Base-by-base conservation (phyloP, 352 stramenopile genomes). In the Achlya hypogyna region DNA sequence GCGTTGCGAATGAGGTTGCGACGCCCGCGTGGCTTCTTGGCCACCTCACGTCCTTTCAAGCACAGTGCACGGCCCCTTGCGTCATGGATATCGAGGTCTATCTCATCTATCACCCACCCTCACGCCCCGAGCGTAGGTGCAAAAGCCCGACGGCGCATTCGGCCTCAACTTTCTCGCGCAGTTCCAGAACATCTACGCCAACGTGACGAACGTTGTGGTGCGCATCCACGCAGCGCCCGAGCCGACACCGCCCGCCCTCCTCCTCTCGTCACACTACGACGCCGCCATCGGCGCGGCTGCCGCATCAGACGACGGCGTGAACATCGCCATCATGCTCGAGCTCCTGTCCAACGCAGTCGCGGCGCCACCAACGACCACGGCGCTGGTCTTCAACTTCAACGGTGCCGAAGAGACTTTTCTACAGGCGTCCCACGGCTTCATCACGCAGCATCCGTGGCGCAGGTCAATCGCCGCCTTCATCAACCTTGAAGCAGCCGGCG, bases 141-240 rank as follows among this genome's bases (percentile, higher is more conserved):
- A 91, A 60, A 74, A 72, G 52, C 83, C 83, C 22, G 38, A 34
- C 74, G 75, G 82, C 20, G 82, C 83, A 0, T 91, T 91, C 71
- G 83, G 83, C 4, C 67, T 91, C 29, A 74, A 91, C 65, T 91
- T 91, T 54, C 77, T 89, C 31, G 76, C 78, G 27, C 81, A 87
- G 45, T 91, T 91, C 71, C 83, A 91, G 65, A 91, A 91, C 69
- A 87, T 91, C 63, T 91, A 91, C 73, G 79, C 83, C 42, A 91
- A 91, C 51, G 81, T 91, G 49, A 91, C 79, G 49, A 91, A 91
- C 58, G 88, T 91, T 59, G 63, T 91, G 14, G 83, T 91, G 12
- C 83, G 82, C 10, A 65, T 91, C 0, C 72, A 76, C 5, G 64
- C 73, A 0, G 45, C 74, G 38, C 68, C 64, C 10, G 74, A 85